Conservation (phyloP, 2,329 filamentous ascomycete species). For the Mycosphaerelloides madeirae region DNA sequence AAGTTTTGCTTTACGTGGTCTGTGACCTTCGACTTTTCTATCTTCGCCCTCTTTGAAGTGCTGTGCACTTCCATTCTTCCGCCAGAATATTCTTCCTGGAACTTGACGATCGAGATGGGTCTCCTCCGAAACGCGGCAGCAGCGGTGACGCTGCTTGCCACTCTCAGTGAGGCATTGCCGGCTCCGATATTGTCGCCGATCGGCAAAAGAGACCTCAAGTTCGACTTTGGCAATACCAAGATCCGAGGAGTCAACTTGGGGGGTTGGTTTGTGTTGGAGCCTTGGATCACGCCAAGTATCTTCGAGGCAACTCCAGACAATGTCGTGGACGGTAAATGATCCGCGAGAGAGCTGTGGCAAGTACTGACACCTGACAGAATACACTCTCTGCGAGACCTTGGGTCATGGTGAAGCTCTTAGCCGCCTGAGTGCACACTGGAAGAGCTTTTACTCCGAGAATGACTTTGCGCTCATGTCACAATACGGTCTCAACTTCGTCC, state of each 20-base stretch:
- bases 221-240: conserved; percentile 51
- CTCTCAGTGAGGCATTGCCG: conserved; percentile 20
- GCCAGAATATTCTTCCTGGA: neutral
- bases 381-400: conserved; percentile 37
- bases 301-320: conserved; percentile 45
- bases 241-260: conserved; percentile 61
- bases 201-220: conserved; percentile 29
- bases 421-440: conserved; percentile 42
- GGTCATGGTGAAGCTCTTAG: conserved; percentile 39
- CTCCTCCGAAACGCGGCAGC: conserved; percentile 18
- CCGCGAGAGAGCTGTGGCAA: neutral
- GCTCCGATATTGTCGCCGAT: conserved; percentile 16
- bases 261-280: conserved; percentile 61
- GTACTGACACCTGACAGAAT: conserved; percentile 19
- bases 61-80: neutral
- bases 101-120: conserved; percentile 15
- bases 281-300: conserved; percentile 60
- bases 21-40: neutral
- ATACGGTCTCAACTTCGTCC: conserved; percentile 38
- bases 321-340: conserved; percentile 44
- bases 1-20: neutral
- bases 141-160: conserved; percentile 23
- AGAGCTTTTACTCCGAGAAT: conserved; percentile 36
- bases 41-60: neutral
- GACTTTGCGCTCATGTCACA: conserved; percentile 40